phyloP scores from a whole-genome alignment of 2,329 filamentous ascomycete genomes.

The Monilinia vaccinii-corymbosi region DNA sequence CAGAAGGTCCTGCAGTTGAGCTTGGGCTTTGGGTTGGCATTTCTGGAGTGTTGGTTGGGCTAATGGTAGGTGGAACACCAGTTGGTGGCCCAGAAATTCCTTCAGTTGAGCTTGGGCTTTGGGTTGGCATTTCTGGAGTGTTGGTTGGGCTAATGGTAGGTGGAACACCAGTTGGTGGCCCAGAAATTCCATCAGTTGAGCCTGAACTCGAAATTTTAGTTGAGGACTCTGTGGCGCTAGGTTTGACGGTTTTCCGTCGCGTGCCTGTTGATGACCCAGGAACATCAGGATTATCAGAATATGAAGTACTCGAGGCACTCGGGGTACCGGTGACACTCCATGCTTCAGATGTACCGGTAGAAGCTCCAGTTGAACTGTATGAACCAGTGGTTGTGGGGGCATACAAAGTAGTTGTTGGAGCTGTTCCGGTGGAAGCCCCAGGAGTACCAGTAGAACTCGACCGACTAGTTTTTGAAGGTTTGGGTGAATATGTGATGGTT shows the following conservation, averaged over 20 bases:
- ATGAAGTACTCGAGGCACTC: background rate
- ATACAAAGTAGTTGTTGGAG: background rate
- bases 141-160: background rate
- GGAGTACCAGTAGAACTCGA: background rate
- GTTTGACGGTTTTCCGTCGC: background rate
- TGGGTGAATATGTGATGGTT: conserved; percentile 7
- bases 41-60: background rate
- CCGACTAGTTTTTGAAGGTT: background rate
- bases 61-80: background rate
- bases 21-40: background rate
- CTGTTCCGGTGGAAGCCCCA: background rate
- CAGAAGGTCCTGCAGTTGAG: background rate
- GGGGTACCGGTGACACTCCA: background rate
- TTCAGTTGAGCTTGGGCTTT: background rate
- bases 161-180: background rate
- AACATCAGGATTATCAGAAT: background rate
- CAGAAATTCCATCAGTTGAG: background rate
- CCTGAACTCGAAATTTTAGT: background rate
- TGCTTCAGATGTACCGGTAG: background rate
- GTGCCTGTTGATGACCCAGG: conserved; percentile 1
- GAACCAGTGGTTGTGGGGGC: background rate
- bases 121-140: background rate
- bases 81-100: conserved; percentile 1
- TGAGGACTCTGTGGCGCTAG: background rate
- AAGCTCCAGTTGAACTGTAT: background rate